Base-by-base conservation (phyloP, 345 rosid genomes). In the Populus nigra region DNA sequence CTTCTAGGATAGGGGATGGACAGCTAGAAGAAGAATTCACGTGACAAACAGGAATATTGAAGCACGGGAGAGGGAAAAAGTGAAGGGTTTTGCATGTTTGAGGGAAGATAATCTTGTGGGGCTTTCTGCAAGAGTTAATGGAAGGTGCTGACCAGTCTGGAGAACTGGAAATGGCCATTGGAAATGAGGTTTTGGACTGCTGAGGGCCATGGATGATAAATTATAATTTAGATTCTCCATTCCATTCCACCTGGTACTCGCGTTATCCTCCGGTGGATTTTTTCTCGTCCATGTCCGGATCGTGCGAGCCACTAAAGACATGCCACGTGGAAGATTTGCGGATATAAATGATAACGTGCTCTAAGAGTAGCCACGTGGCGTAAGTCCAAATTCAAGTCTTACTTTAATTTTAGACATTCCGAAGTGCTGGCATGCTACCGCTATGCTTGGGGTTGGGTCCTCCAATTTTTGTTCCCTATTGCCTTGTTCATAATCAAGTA, bases 101-200 rank as follows among this genome's bases (percentile, higher is more conserved):
- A 55, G 72, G 5, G 73, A 76, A 82, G 53, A 65, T n/a, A 62
- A 70, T 43, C 12, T 74, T 70, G 69, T 50, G 76, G 73, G 80
- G 74, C 61, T 74, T 73, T 22, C 69, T 69, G 77, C 69, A 76
- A 74, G 83, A 61, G 62, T 73, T 78, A 25, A 75, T 77, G 63
- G 85, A 83, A 80, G 87, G 49, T 18, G 84, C 45, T 7, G 86
- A 84, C 86, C 86, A 83, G 39, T 88, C 90, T 27, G 89, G 72
- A 18, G 82, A 83, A 47, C 68, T 69, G 61, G 86, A 80, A 76
- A 87, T 63, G 76, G 89, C 89, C 93, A 88, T 90, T n/a, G 50
- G 65, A 35, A 81, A 63, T 15, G 20, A 27, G 63, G 11, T 59
- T 10, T 23, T 59, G 63, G 63, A 23, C 5, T 59, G 16, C 9